Evolutionary conservation across 2,329 filamentous ascomycete species (phyloP), one percentile per base, ranked within the genome.

Genomic region (Aspergillus piperis): DNA sequence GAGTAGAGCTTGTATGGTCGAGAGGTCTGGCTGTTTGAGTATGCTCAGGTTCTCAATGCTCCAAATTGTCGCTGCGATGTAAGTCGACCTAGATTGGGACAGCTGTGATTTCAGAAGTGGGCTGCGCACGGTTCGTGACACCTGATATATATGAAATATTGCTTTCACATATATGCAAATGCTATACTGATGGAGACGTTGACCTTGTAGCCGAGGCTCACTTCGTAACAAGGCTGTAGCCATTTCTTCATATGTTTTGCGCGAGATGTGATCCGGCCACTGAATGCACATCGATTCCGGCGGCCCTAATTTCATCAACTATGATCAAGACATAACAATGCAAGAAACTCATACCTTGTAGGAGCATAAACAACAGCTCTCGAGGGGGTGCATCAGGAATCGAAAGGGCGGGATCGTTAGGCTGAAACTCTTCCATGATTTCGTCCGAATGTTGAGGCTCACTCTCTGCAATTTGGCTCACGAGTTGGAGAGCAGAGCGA

Each of bases 261-360:
- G 55, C 0, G 68, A 68, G 27, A 72, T 69, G 59, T 71, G 70
- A 51, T 71, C 66, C 1, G 70, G 69, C 69, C 70, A 71, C 54
- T 66, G 56, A 23, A 66, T 30, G 15, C 54, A n/a, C 11, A 51
- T 21, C 39, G 36, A 23, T 8, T 41, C 49, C 5, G 19, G 19
- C 21, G 58, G 51, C 10, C 27, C 27, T 30, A 27, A 41, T 55
- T 61, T 25, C 7, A 27, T 52, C 17, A 2, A 5, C 19, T 59
- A 10, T 38, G 63, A 55, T 11, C 41, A 23, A 54, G 15, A 17
- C n/a, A 15, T 2, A 8, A 44, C 13, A 50, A 19, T 17, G 3
- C 6, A 8, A 47, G 15, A 7, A 5, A 17, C 7, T 17, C 21
- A 39, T 59, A 64, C 62, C 55, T 50, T 19, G 59, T 42, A 71